Percentiles rank a stretch among this genome's conserved stretches.
phyloP scores from a whole-genome alignment of 2,329 filamentous ascomycete species.

The Diaporthe sp. region DNA sequence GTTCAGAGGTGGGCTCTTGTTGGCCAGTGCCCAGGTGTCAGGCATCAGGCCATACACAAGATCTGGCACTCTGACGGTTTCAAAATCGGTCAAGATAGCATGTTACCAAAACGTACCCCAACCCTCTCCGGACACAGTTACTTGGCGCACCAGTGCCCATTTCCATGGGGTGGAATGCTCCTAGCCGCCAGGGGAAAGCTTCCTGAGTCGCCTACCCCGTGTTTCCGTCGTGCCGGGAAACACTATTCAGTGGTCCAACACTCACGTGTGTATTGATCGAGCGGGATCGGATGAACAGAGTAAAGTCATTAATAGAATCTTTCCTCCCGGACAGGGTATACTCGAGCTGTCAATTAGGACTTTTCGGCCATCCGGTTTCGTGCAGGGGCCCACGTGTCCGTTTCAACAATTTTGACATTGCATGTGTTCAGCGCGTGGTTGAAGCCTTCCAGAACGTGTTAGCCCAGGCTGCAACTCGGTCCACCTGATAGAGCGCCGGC shows the following conservation, averaged over 20 bases:
- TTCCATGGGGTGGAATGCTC: neutral
- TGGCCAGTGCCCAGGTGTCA: conserved; percentile 27
- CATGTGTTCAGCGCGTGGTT: too few species aligned
- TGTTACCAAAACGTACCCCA: conserved; percentile 29
- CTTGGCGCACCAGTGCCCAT: neutral
- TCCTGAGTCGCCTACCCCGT: conserved; percentile 17
- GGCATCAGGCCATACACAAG: conserved; percentile 34
- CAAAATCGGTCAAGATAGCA: conserved; percentile 32
- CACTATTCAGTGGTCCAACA: conserved; percentile 5
- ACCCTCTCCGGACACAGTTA: neutral
- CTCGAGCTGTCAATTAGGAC: neutral
- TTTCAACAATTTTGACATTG: neutral
- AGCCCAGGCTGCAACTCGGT: too few species aligned
- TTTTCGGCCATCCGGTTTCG: neutral
- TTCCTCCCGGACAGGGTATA: too few species aligned
- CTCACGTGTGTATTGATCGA: neutral
- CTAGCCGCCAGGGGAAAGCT: neutral
- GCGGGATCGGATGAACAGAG: neutral
- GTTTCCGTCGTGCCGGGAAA: conserved; percentile 31
- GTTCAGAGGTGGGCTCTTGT: neutral
- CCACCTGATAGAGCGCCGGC: too few species aligned
- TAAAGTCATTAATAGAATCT: neutral
- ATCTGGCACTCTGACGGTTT: conserved; percentile 38
- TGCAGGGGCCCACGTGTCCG: too few species aligned
- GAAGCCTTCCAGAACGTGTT: too few species aligned